phyloP scores from a whole-genome alignment of 495 filamentous ascomycete genomes.

The Talaromyces proteolyticus region DNA sequence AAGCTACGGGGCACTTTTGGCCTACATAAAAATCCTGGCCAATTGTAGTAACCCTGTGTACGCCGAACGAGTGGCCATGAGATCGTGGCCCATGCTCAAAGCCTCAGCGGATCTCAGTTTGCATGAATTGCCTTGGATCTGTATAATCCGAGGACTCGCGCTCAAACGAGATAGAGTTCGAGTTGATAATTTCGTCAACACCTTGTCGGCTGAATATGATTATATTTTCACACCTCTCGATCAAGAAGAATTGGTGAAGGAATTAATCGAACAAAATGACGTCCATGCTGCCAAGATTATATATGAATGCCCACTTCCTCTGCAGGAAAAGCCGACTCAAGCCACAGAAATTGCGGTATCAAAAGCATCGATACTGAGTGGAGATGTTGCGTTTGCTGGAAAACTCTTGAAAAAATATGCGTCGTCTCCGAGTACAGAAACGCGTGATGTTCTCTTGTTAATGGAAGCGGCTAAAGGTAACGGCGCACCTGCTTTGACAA shows the following conservation, averaged over 20 bases:
- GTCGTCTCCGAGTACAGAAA: conserved; percentile 40
- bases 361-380: conserved; percentile 48
- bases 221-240: neutral
- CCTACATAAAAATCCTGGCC: conserved; percentile 50
- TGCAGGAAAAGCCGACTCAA: conserved; percentile 28
- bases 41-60: conserved; percentile 53
- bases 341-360: conserved; percentile 46
- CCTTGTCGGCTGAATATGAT: neutral
- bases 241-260: conserved; percentile 29
- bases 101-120: conserved; percentile 7
- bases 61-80: conserved; percentile 44
- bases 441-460: conserved; percentile 64
- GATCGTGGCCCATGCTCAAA: conserved; percentile 32
- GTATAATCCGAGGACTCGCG: conserved; percentile 61
- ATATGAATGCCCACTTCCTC: conserved; percentile 52
- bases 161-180: conserved; percentile 50
- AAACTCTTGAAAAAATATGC: conserved; percentile 55
- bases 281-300: conserved; percentile 32
- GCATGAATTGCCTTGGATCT: conserved; percentile 46
- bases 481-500: conserved; percentile 62
- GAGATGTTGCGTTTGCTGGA: conserved; percentile 57
- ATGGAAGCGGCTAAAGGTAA: conserved; percentile 71
- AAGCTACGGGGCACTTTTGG: conserved; percentile 35
- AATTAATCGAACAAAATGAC: conserved; percentile 31
- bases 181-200: conserved; percentile 15